Evolutionary conservation across 2,329 filamentous ascomycete species (phyloP).

Genomic region (Paraphaeosphaeria minitans): DNA sequence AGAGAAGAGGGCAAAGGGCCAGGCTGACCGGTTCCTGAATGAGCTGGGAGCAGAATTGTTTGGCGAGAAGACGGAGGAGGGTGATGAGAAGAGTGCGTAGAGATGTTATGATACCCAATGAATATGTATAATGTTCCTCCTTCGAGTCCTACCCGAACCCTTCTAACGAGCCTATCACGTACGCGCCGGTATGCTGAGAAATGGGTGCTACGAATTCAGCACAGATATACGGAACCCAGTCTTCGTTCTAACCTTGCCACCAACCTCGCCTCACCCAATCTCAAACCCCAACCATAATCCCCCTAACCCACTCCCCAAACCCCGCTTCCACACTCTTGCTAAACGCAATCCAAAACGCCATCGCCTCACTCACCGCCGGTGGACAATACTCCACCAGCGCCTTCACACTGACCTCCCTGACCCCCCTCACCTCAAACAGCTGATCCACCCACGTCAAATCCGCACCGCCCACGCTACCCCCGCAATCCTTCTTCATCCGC

Average conservation of each 20-base stretch:
- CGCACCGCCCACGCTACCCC: constrained; percentile 27
- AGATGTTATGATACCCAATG: constrained; percentile 10
- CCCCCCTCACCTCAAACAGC: constrained; percentile 56
- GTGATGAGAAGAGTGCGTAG: background rate
- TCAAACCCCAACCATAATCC: constrained; percentile 37
- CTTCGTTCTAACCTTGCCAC: background rate
- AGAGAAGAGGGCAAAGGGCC: constrained; percentile 62
- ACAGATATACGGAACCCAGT: background rate
- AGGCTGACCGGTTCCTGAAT: constrained; percentile 75
- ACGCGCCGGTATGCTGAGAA: background rate
- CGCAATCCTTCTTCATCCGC: constrained; percentile 35
- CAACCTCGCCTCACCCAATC: background rate
- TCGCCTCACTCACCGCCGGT: constrained; percentile 57
- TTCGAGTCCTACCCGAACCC: background rate
- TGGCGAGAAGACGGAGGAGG: constrained; percentile 2
- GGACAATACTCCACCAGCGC: constrained; percentile 62
- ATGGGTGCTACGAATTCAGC: background rate
- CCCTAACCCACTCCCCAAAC: constrained; percentile 59
- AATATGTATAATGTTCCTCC: background rate
- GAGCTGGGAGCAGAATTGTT: constrained; percentile 47
- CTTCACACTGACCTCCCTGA: constrained; percentile 58
- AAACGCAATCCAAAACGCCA: constrained; percentile 65
- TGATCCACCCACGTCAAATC: constrained; percentile 64
- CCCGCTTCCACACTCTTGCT: constrained; percentile 64
- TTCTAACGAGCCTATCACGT: background rate